Conservation (phyloP, 331 rosid species). For the Phaseolus coccineus region DNA sequence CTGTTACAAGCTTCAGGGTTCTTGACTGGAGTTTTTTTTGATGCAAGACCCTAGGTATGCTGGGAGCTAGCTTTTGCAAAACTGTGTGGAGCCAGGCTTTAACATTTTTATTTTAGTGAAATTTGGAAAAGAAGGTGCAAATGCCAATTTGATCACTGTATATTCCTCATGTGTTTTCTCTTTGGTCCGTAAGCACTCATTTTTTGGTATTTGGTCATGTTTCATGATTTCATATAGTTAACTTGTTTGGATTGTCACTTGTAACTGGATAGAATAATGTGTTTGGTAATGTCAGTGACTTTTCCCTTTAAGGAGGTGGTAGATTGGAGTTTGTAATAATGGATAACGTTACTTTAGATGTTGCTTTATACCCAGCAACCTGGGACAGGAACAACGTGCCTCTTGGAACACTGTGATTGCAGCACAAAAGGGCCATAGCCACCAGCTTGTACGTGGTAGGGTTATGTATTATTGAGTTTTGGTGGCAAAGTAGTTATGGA, state of each 20-base stretch:
- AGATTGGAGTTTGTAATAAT: slow-evolving; percentile 21
- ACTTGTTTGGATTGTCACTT: slow-evolving; percentile 33
- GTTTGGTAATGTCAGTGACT: slow-evolving; percentile 28
- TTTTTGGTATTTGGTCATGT: background rate
- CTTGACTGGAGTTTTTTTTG: slow-evolving; percentile 76
- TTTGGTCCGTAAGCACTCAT: slow-evolving; percentile 14
- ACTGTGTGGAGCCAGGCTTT: background rate
- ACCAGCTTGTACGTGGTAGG: slow-evolving; percentile 32
- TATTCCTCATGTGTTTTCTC: slow-evolving; percentile 8
- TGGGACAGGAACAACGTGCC: slow-evolving; percentile 39
- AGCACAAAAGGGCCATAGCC: slow-evolving; percentile 21
- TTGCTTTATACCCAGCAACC: slow-evolving; percentile 32
- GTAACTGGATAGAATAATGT: slow-evolving; percentile 26
- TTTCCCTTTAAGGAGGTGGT: slow-evolving; percentile 22
- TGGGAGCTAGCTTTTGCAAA: slow-evolving; percentile 31
- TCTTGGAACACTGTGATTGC: slow-evolving; percentile 20
- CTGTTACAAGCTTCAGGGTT: slow-evolving; percentile 78
- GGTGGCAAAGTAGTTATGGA: slow-evolving; percentile 3
- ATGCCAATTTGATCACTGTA: slow-evolving; percentile 34
- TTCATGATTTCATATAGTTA: slow-evolving; percentile 26
- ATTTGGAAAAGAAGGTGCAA: slow-evolving; percentile 33
- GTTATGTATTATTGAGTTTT: slow-evolving; percentile 35
- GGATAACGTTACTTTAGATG: slow-evolving; percentile 34
- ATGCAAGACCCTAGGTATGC: slow-evolving; percentile 39
- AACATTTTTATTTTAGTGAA: slow-evolving; percentile 17